A percentile compares a stretch with the other conserved stretches of the same genome.
These are phyloP conservation scores for Neoarthrinium moseri DNA, from an alignment of 2,329 filamentous ascomycete species.

Conservation along the genomic window DNA sequence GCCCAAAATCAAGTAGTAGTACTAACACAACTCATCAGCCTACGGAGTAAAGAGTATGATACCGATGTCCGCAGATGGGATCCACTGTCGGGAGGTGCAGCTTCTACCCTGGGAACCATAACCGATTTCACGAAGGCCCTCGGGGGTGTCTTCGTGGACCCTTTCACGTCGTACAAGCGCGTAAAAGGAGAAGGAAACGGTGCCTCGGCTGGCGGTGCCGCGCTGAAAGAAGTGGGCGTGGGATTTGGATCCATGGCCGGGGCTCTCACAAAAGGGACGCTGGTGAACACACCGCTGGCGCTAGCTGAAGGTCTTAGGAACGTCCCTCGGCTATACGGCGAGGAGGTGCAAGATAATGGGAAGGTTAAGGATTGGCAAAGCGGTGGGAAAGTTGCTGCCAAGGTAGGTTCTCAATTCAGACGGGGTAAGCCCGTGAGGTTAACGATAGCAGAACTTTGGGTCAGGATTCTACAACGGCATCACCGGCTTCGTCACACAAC, in stretches of 20 bases:
- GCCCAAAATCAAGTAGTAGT: background rate
- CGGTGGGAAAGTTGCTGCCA: constrained; percentile 28
- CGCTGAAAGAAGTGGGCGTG: constrained; percentile 10
- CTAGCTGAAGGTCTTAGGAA: constrained; percentile 32
- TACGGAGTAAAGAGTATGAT: background rate
- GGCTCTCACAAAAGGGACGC: constrained; percentile 27
- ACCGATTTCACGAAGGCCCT: constrained; percentile 13
- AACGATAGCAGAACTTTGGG: constrained; percentile 1
- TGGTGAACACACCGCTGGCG: constrained; percentile 35
- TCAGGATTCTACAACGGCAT: constrained; percentile 30
- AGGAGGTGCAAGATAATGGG: constrained; percentile 29
- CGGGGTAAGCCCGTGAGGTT: background rate
- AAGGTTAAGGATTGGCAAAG: constrained; percentile 30
- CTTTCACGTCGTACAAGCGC: constrained; percentile 13
- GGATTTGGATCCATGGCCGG: constrained; percentile 23
- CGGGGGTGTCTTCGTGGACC: constrained; percentile 14
- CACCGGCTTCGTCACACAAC: constrained; percentile 27
- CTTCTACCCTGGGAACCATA: constrained; percentile 6
- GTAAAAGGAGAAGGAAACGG: background rate
- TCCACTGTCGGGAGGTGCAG: constrained; percentile 11
- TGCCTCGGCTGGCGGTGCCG: constrained; percentile 8
- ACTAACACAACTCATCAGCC: background rate
- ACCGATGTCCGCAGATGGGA: constrained; percentile 5
- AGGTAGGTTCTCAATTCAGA: constrained; percentile 14
- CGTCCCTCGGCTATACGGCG: constrained; percentile 34